phyloP scores from a whole-genome alignment of 768 basidiomycete genomes.

The Phaeotremella fagi region DNA sequence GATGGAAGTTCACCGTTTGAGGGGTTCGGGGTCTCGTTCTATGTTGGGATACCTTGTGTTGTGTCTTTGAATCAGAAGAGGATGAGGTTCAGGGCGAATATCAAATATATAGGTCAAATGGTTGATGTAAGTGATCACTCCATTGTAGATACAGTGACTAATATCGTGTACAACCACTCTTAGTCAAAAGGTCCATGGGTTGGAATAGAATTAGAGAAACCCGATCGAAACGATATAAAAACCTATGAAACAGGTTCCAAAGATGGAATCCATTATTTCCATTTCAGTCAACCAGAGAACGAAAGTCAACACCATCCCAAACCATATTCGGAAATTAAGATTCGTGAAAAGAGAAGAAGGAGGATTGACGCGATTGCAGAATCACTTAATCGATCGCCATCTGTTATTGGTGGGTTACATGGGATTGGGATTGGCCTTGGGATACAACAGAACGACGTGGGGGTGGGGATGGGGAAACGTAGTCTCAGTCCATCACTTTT shows the following conservation, averaged over 20 bases:
- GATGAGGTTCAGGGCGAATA: conserved; percentile 34
- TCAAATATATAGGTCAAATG: conserved; percentile 41
- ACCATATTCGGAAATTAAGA: too few relatives aligned
- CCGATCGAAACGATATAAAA: conserved; percentile 17
- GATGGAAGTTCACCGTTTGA: conserved; percentile 18
- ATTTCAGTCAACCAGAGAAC: conserved; percentile 1
- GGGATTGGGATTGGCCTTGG: conserved; percentile 10
- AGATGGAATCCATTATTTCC: conserved; percentile 37
- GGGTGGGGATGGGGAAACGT: too few relatives aligned
- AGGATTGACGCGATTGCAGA: conserved; percentile 18
- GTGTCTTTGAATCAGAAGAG: conserved; percentile 20
- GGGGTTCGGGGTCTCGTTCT: conserved; percentile 24
- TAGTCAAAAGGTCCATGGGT: conserved; percentile 42
- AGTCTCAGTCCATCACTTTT: conserved; percentile 10
- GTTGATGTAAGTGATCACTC: conserved; percentile 15
- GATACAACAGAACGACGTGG: too few relatives aligned
- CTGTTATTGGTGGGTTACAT: background rate
- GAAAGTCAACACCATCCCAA: background rate
- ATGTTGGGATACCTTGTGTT: conserved; percentile 45
- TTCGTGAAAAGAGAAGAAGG: conserved; percentile 11
- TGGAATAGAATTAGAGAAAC: conserved; percentile 37
- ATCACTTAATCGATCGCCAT: background rate
- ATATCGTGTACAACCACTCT: conserved; percentile 1
- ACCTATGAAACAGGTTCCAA: conserved; percentile 20
- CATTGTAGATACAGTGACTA: background rate